Base-by-base conservation (phyloP, 176 grass and related monocot genomes). In the Oryza meyeriana region DNA sequence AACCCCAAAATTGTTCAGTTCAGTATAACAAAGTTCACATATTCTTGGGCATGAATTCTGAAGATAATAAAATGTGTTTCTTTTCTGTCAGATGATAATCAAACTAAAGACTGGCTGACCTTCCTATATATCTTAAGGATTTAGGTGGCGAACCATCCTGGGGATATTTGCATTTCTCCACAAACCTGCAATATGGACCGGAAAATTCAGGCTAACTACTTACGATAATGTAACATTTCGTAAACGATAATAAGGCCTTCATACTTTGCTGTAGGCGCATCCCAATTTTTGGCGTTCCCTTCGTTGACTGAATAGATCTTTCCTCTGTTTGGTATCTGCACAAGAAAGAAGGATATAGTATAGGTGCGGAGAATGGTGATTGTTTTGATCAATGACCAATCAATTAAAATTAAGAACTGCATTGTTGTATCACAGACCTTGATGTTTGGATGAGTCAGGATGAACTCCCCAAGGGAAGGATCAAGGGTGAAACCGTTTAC, bases 111-210 rank as follows among this genome's bases (percentile, higher is more conserved):
- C 30, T 30, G 61, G 76, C 41, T 76, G 44, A 94, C 97, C 97
- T 99, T 92, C 97, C 93, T 45, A 99, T 90, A 10, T 99, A 99
- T 99, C 97, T 95, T 69, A 99, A 64, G 38, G 97, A 99, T 90
- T 92, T 99, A 39, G 97, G 87, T 32, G 97, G 83, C 14, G 85
- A 95, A 24, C 93, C 91, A 74, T 95, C 93, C 25, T 76, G 42
- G 7, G 96, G 97, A 32, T 75, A 99, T 48, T 99, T 99, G 80
- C 97, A 99, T 74, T 83, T 96, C 74, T 99, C 91, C 36, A 99
- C 91, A 79, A 72, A 99, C 70, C 96, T 99, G 59, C n/a, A 79
- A 84, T 39, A 16, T 36, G 61, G 14, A 33, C n/a, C 2, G 5
- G 39, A 39, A 83, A 85, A 22, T 35, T 90, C 45, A 78, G 76